These are phyloP conservation scores for Hyaloperonospora brassicae DNA, from an alignment of 352 stramenopile genomes.

Conservation along the genomic window DNA sequence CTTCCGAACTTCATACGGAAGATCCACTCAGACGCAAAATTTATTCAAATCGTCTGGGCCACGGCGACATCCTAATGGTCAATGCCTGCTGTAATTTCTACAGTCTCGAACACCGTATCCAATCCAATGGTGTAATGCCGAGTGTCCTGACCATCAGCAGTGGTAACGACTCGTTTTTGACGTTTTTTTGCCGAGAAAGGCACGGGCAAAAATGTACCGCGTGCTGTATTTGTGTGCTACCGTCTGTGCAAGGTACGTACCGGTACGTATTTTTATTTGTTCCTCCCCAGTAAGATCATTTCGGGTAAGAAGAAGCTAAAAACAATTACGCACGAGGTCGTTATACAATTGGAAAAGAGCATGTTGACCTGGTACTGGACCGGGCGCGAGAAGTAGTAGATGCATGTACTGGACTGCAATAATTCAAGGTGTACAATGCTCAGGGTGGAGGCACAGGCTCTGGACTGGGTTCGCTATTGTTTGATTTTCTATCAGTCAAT, in stretches of 20 bases:
- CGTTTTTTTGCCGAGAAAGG: constrained; percentile 86
- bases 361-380: constrained; percentile 95
- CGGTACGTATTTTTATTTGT: constrained; percentile 94
- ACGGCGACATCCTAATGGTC: too few species aligned
- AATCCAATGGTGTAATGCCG: too few species aligned
- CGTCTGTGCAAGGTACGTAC: constrained; percentile 93
- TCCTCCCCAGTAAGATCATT: constrained; percentile 98
- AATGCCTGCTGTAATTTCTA: too few species aligned
- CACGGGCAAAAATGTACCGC: constrained; percentile 46
- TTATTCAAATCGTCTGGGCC: too few species aligned
- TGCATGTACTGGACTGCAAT: constrained; percentile 94
- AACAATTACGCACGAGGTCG: constrained; percentile 91
- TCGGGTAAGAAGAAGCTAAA: constrained; percentile 94
- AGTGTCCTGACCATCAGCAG: constrained; percentile 36
- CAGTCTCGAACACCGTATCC: too few species aligned
- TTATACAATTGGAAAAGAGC: constrained; percentile 90
- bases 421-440: constrained; percentile 96
- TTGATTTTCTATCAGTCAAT: constrained; percentile 95
- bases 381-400: constrained; percentile 95
- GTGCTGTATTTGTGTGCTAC: constrained; percentile 91
- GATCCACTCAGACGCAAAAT: too few species aligned
- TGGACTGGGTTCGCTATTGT: constrained; percentile 92
- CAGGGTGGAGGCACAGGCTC: constrained; percentile 96
- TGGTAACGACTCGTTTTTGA: constrained; percentile 48
- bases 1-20: too few species aligned